phyloP scores from a whole-genome alignment of 352 stramenopile genomes.

The Pythium sukuiense region DNA sequence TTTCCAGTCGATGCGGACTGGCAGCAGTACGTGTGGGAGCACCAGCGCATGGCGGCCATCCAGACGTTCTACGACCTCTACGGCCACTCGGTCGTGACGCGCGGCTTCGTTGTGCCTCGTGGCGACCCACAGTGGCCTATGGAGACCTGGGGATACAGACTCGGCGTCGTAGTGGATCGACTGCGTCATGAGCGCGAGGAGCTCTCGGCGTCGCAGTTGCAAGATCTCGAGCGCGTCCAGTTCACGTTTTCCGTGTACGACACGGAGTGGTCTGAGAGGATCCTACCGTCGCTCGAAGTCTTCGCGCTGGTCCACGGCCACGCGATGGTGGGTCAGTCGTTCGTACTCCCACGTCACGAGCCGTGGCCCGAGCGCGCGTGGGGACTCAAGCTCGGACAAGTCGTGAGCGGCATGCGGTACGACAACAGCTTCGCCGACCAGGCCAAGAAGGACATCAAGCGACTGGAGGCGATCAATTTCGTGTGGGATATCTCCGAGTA shows the following conservation, averaged over 20 bases:
- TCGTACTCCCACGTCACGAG: constrained; percentile 20
- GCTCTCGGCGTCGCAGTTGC: constrained; percentile 1
- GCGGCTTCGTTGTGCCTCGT: constrained; percentile 35
- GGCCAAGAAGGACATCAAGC: background rate
- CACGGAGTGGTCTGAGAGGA: constrained; percentile 15
- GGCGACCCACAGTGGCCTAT: constrained; percentile 31
- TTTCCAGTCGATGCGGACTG: constrained; percentile 23
- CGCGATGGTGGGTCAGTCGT: constrained; percentile 16
- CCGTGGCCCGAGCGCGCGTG: constrained; percentile 23
- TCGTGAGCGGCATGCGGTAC: constrained; percentile 13
- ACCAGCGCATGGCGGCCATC: constrained; percentile 18
- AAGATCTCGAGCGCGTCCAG: constrained; percentile 21
- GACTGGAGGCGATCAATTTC: constrained; percentile 6
- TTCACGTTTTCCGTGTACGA: constrained; percentile 28
- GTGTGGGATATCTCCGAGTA: constrained; percentile 4
- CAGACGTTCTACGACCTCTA: constrained; percentile 35
- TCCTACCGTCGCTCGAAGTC: constrained; percentile 14
- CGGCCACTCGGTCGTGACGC: constrained; percentile 37
- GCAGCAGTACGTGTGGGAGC: constrained; percentile 24
- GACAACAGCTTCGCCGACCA: background rate
- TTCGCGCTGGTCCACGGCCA: constrained; percentile 27
- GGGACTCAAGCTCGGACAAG: constrained; percentile 9
- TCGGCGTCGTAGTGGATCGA: constrained; percentile 15
- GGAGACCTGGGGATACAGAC: constrained; percentile 31
- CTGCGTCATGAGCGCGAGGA: constrained; percentile 33